Evolutionary conservation across 352 stramenopile genomes (phyloP), one percentile per base, ranked within the genome.

Genomic region (Elongisporangium prolatum): DNA sequence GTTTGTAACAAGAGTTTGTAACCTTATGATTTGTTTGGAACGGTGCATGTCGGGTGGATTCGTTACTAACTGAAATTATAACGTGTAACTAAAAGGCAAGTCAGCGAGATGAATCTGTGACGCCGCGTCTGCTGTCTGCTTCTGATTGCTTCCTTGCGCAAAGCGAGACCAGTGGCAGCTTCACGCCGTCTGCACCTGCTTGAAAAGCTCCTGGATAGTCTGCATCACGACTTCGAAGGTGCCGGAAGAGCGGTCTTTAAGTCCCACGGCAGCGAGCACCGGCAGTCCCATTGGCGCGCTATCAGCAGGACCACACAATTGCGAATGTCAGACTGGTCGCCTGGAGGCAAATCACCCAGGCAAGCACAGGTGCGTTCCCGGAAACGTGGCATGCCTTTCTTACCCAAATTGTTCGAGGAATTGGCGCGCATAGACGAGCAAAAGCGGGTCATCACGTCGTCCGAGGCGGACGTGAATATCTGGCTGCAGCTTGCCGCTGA

Each of bases 321-420:
- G 18, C 17, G 22, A 17, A 38, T 2, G 22, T 48, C 10, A 48
- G 28, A 58, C 16, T n/a, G 20, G 51, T 25, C 14, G n/a, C 44
- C 9, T 56, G 48, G 48, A 21, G 13, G 8, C 48, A 52, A 52
- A 25, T 34, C 17, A 20, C 18, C 21, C 50, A 52, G 40, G n/a
- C 16, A 22, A 52, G 22, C 18, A 37, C 18, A 20, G 10, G n/a
- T 21, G 40, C 18, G 34, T 28, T 37, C 17, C 44, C 48, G 14
- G 13, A 50, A 25, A 21, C 2, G 20, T 51, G 57, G n/a, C 7
- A 18, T 9, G 52, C 17, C 20, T 24, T 10, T 47, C 50, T 28
- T 75, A 95, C 85, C 85, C 84, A 58, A 95, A 92, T 25, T 91
- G 81, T 65, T 95, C 85, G 28, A 91, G 71, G 57, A 95, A 83